Percentiles rank a stretch among this genome's conserved stretches.
phyloP scores from a whole-genome alignment of 768 basidiomycete species.

The Hygrocybe coccinea region DNA sequence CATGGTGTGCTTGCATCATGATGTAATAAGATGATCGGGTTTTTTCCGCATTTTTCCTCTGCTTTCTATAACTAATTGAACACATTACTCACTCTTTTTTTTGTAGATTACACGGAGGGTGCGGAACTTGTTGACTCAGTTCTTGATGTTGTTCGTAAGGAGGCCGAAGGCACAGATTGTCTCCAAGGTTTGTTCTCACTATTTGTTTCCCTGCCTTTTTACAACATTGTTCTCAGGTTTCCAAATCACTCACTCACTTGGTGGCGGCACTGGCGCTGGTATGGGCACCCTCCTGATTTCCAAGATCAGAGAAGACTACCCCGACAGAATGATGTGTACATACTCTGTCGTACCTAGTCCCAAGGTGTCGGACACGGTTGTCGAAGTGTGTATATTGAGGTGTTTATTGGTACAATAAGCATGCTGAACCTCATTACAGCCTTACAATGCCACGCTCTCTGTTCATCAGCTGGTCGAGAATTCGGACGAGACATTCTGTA shows the following conservation, averaged over 20 bases:
- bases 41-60: slow-evolving; percentile 1
- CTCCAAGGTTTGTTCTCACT: slow-evolving; percentile 75
- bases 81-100: slow-evolving; percentile 10
- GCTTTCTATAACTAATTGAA: slow-evolving; percentile 17
- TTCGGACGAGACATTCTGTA: slow-evolving; percentile 99
- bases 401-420: background rate
- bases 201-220: background rate
- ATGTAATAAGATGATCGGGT: too few relatives aligned
- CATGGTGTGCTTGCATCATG: too few relatives aligned
- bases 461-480: slow-evolving; percentile 99
- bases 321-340: slow-evolving; percentile 99
- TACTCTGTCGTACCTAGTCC: slow-evolving; percentile 98
- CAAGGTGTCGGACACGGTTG: slow-evolving; percentile 97
- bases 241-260: slow-evolving; percentile 98
- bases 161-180: slow-evolving; percentile 96
- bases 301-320: slow-evolving; percentile 98
- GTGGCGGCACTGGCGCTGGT: slow-evolving; percentile 99
- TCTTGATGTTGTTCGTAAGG: slow-evolving; percentile 96
- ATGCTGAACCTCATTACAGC: slow-evolving; percentile 45
- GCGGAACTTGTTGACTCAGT: slow-evolving; percentile 99
- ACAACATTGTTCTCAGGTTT: slow-evolving; percentile 54
- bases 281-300: slow-evolving; percentile 99
- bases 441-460: slow-evolving; percentile 97
- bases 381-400: slow-evolving; percentile 56
- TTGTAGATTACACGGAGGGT: slow-evolving; percentile 85